Percentiles rank a stretch among this genome's conserved stretches.
phyloP scores from a whole-genome alignment of 176 grass and related monocot genomes.

The Rhynchospora breviuscula region DNA sequence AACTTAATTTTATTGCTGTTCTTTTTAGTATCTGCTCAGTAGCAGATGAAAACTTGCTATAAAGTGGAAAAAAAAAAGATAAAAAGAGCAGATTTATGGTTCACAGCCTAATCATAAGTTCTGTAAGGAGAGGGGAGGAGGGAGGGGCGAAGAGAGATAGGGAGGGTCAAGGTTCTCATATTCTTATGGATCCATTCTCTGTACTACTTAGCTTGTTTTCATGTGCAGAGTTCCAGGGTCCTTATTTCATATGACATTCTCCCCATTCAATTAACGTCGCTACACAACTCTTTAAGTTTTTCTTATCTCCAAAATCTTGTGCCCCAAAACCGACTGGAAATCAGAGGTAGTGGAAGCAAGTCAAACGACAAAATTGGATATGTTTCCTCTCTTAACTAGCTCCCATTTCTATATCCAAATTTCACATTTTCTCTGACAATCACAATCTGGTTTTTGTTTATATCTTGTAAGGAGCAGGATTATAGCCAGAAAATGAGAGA shows the following conservation, averaged over 20 bases:
- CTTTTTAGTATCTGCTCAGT: not conserved
- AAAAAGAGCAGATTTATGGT: not conserved
- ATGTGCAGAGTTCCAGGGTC: not conserved
- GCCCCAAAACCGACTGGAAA: not conserved
- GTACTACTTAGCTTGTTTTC: not conserved
- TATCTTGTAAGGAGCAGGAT: not conserved
- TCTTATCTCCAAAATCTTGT: not conserved
- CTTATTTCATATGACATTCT: not conserved
- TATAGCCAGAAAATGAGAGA: not conserved
- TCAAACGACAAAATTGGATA: not conserved
- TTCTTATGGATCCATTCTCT: not conserved
- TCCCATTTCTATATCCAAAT: not conserved
- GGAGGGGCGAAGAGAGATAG: no score
- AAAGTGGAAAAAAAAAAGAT: not conserved
- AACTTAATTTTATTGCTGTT: not conserved
- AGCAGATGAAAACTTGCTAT: not conserved
- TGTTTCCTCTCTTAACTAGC: not conserved
- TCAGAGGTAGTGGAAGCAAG: not conserved
- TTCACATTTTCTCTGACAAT: not conserved
- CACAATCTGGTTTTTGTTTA: not conserved
- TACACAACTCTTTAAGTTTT: not conserved
- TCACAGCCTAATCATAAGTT: not conserved
- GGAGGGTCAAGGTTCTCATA: not conserved
- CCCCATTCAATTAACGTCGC: not conserved
- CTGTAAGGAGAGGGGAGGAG: not conserved